Evolutionary conservation across 805 yeast genomes (phyloP).

Genomic region (Barnettozyma pratensis): DNA sequence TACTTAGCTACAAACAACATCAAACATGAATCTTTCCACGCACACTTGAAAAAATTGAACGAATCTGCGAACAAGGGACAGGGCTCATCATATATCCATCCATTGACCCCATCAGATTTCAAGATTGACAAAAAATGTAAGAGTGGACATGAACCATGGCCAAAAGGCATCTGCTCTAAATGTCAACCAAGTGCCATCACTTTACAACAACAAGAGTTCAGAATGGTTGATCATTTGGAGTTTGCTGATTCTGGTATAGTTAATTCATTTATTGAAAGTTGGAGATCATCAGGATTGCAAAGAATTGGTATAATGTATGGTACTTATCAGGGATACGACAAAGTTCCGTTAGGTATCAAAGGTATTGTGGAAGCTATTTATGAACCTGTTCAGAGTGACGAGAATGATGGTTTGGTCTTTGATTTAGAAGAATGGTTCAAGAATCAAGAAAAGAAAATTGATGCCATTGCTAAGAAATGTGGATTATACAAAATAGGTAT

Average conservation of each 20-base stretch:
- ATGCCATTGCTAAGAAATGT: slow-evolving; percentile 47
- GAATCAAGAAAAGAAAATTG: slow-evolving; percentile 40
- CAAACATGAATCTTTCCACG: slow-evolving; percentile 85
- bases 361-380: slow-evolving; percentile 91
- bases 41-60: slow-evolving; percentile 69
- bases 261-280: slow-evolving; percentile 79
- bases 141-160: slow-evolving; percentile 90
- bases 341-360: slow-evolving; percentile 88
- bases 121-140: slow-evolving; percentile 60
- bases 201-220: slow-evolving; percentile 77
- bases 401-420: slow-evolving; percentile 78
- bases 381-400: slow-evolving; percentile 88
- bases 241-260: slow-evolving; percentile 69
- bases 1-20: slow-evolving; percentile 72
- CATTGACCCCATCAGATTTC: slow-evolving; percentile 68
- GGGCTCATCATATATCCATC: slow-evolving; percentile 70
- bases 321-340: slow-evolving; percentile 65
- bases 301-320: slow-evolving; percentile 86
- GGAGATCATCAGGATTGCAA: slow-evolving; percentile 89
- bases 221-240: slow-evolving; percentile 98
- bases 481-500: slow-evolving; percentile 76
- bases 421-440: slow-evolving; percentile 42
- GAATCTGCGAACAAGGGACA: slow-evolving; percentile 52
- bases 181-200: slow-evolving; percentile 97
- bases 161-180: slow-evolving; percentile 88